Evolutionary conservation across 257 asterid genomes (phyloP).

Genomic region (Solanum habrochaites): DNA sequence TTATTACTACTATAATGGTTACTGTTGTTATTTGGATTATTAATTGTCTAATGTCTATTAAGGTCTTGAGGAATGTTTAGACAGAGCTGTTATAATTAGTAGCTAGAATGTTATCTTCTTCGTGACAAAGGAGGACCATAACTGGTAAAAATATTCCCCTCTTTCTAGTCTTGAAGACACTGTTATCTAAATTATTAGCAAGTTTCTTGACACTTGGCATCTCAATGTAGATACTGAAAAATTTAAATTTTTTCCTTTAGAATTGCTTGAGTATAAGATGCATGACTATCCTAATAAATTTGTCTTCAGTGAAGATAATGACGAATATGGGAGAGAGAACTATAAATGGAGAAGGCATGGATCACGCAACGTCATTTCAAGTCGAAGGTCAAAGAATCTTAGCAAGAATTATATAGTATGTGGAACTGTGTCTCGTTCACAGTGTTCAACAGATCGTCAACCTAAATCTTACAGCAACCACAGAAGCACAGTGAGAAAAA

Average conservation of each 20-base stretch:
- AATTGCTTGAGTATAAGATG: not conserved
- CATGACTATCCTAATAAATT: not conserved
- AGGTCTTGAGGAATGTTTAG: not conserved
- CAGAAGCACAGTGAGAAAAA: constrained; percentile 23
- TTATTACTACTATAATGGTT: not conserved
- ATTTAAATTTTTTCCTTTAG: not conserved
- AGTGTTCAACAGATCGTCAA: constrained; percentile 26
- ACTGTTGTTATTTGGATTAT: not conserved
- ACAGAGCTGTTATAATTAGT: not conserved
- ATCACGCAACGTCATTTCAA: constrained; percentile 7
- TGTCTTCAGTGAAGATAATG: constrained; percentile 62
- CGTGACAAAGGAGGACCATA: not conserved
- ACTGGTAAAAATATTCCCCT: not conserved
- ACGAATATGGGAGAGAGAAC: constrained; percentile 43
- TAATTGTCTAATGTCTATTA: not conserved
- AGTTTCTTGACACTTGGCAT: not conserved
- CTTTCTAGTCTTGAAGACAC: not conserved
- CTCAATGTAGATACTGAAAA: not conserved
- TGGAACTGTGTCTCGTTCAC: constrained; percentile 28
- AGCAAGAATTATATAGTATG: constrained; percentile 35
- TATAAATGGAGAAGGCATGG: constrained; percentile 34
- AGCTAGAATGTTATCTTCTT: not conserved
- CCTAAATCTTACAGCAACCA: constrained; percentile 23
- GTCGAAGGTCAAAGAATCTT: constrained; percentile 39
- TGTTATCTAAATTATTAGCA: not conserved